phyloP scores from a whole-genome alignment of 2,329 filamentous ascomycete genomes.

The Emmonsiellopsis sp. region DNA sequence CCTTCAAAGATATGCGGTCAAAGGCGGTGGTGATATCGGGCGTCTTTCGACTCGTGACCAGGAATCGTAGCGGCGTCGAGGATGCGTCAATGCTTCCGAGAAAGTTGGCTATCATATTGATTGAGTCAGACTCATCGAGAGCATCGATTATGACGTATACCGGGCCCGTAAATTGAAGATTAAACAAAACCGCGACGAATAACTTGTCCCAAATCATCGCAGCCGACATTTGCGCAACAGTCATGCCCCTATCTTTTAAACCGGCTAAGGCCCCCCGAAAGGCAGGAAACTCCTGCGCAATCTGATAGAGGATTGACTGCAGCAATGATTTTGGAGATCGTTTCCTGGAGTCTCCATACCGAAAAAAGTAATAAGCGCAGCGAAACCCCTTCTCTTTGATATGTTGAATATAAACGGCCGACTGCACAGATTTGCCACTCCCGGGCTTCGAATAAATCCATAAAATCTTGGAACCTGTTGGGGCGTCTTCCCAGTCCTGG shows the following conservation, averaged over 20 bases:
- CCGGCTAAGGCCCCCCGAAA: slow-evolving; percentile 14
- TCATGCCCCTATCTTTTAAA: slow-evolving; percentile 14
- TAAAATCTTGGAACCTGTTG: slow-evolving; percentile 10
- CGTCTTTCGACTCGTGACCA: slow-evolving; percentile 21
- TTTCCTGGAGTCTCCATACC: slow-evolving; percentile 18
- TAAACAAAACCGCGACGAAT: slow-evolving; percentile 23
- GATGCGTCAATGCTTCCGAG: slow-evolving; percentile 15
- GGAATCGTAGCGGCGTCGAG: slow-evolving; percentile 17
- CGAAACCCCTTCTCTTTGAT: slow-evolving; percentile 7
- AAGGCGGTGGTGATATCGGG: neutral
- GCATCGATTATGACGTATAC: slow-evolving; percentile 34
- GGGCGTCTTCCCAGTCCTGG: neutral
- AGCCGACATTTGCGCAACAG: slow-evolving; percentile 18
- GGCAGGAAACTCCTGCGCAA: slow-evolving; percentile 12
- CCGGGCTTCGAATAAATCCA: slow-evolving; percentile 21
- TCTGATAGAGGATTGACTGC: slow-evolving; percentile 19
- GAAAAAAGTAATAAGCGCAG: slow-evolving; percentile 23
- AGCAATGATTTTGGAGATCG: slow-evolving; percentile 13
- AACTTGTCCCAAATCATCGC: slow-evolving; percentile 23
- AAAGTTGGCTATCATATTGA: slow-evolving; percentile 18
- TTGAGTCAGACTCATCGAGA: slow-evolving; percentile 26
- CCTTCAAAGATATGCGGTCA: slow-evolving; percentile 1
- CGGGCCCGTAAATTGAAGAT: slow-evolving; percentile 11
- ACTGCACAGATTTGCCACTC: slow-evolving; percentile 25
- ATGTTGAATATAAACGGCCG: slow-evolving; percentile 18